These are phyloP conservation scores for Austropuccinia psidii DNA, from an alignment of 1,284 basidiomycete species.

Conservation along the genomic window DNA sequence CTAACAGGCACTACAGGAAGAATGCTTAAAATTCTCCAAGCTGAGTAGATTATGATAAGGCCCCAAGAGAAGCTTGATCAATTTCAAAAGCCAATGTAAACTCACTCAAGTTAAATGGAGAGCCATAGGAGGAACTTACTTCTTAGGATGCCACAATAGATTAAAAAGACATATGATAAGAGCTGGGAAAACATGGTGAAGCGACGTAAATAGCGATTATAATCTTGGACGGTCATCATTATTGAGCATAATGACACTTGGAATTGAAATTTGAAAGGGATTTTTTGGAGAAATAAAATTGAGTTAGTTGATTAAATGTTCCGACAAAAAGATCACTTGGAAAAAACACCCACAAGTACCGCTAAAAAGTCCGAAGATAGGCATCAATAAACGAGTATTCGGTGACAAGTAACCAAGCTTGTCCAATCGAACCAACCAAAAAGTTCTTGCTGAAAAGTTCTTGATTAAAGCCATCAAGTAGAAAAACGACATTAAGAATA, in stretches of 20 bases:
- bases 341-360: not conserved
- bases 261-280: not conserved
- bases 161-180: not conserved
- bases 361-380: not conserved
- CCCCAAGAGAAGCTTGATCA: too few relatives aligned
- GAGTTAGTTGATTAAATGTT: not conserved
- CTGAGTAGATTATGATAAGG: not conserved
- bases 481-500: not conserved
- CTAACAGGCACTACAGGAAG: not conserved
- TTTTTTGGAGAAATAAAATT: not conserved
- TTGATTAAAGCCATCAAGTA: not conserved
- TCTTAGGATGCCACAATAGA: not conserved
- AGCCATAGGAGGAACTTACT: not conserved
- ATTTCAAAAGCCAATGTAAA: not conserved
- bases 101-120: not conserved
- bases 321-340: not conserved
- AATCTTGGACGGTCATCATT: not conserved
- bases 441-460: not conserved
- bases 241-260: conserved; percentile 6
- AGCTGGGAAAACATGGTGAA: conserved; percentile 1
- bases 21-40: not conserved
- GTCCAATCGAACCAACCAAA: not conserved
- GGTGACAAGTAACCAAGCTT: not conserved
- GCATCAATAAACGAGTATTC: not conserved
- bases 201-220: not conserved